Evolutionary conservation across 2,329 filamentous ascomycete species (phyloP).

Genomic region (Thelonectria blattea): DNA sequence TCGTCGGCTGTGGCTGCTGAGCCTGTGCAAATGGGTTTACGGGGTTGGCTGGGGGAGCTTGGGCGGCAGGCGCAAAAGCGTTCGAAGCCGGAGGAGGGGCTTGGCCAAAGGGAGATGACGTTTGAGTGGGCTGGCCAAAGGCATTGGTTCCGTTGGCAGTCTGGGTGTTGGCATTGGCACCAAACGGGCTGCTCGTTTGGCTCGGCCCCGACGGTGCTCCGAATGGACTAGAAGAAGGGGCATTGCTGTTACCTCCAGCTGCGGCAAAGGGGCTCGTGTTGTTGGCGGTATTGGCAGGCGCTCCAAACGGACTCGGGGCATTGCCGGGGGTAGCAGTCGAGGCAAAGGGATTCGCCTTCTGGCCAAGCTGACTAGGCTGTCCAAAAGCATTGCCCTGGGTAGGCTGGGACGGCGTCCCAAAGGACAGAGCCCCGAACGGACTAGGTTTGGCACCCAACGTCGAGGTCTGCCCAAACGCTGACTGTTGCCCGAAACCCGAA

Average conservation of each 20-base stretch:
- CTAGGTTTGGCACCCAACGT: slow-evolving; percentile 41
- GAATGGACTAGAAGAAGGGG: slow-evolving; percentile 39
- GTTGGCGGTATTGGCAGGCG: slow-evolving; percentile 28
- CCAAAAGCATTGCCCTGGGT: slow-evolving; percentile 39
- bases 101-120: slow-evolving; percentile 32
- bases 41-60: slow-evolving; percentile 22
- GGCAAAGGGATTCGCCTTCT: slow-evolving; percentile 48
- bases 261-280: slow-evolving; percentile 38
- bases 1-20: slow-evolving; percentile 29
- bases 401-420: slow-evolving; percentile 45
- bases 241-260: slow-evolving; percentile 26
- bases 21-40: slow-evolving; percentile 40
- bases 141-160: slow-evolving; percentile 29
- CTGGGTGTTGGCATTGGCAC: slow-evolving; percentile 25
- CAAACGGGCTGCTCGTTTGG: slow-evolving; percentile 31
- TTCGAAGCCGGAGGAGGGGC: slow-evolving; percentile 31
- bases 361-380: slow-evolving; percentile 46
- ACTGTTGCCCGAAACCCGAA: slow-evolving; percentile 48
- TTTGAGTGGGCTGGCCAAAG: slow-evolving; percentile 38
- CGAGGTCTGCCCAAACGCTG: slow-evolving; percentile 51
- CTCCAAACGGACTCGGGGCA: slow-evolving; percentile 28
- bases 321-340: slow-evolving; percentile 17
- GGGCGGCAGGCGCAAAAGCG: slow-evolving; percentile 36
- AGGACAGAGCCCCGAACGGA: slow-evolving; percentile 44
- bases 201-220: slow-evolving; percentile 28